A percentile compares a stretch with the other conserved stretches of the same genome.
phyloP scores from a whole-genome alignment of 495 filamentous ascomycete species.

The Parathielavia hyrcaniae region DNA sequence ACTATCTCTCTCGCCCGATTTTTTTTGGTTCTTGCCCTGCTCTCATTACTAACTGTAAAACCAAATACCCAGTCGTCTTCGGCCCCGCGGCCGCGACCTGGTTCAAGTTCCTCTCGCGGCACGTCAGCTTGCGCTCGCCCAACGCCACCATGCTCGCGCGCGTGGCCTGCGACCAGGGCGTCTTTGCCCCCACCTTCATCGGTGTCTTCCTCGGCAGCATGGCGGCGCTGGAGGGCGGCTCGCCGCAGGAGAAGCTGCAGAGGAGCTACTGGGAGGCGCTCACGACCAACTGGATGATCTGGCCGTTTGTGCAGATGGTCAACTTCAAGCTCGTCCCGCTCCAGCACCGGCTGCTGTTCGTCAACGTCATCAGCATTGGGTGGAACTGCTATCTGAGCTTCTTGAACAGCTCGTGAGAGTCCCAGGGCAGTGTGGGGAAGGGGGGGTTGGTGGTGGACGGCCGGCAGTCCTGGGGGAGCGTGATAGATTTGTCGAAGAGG shows the following conservation, averaged over 20 bases:
- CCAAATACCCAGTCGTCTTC: slow-evolving; percentile 69
- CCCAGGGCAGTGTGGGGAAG: background rate
- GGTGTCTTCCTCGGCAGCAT: slow-evolving; percentile 77
- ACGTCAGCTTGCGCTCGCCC: slow-evolving; percentile 56
- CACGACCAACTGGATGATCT: slow-evolving; percentile 81
- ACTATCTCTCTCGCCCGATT: background rate
- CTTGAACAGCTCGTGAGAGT: slow-evolving; percentile 52
- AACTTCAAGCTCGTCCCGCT: slow-evolving; percentile 91
- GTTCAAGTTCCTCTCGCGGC: slow-evolving; percentile 67
- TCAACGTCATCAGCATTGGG: slow-evolving; percentile 74
- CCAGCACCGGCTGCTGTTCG: slow-evolving; percentile 77
- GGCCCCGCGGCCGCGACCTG: slow-evolving; percentile 85
- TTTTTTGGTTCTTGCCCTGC: background rate
- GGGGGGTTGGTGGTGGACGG: background rate
- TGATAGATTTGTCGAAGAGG: background rate
- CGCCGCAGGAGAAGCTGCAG: slow-evolving; percentile 63
- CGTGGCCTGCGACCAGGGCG: slow-evolving; percentile 73
- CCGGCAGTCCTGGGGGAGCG: background rate
- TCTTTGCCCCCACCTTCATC: slow-evolving; percentile 80
- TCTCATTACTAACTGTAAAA: slow-evolving; percentile 5
- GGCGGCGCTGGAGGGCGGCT: slow-evolving; percentile 77
- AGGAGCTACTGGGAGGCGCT: slow-evolving; percentile 62
- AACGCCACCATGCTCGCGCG: slow-evolving; percentile 71
- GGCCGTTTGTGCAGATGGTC: slow-evolving; percentile 82
- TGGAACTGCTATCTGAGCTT: slow-evolving; percentile 96